Evolutionary conservation across 805 yeast genomes (phyloP), one percentile per base, ranked within the genome.

Genomic region (Zygoascus biomembranicola): DNA sequence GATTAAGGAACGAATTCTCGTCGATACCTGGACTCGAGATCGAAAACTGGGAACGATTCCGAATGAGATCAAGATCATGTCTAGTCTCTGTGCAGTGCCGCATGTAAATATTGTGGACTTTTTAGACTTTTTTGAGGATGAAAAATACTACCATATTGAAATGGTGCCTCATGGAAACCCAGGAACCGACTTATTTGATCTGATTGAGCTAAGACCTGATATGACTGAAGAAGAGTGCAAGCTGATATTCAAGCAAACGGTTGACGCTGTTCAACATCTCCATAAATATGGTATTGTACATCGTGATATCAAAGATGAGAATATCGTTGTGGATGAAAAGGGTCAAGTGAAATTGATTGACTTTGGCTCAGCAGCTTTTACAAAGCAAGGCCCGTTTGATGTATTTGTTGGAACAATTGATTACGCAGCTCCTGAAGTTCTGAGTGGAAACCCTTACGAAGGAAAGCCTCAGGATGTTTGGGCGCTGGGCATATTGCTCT

Each of bases 401-500:
- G 96, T 94, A 5, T 92, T 94, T 70, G 98, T 94, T 1, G 99
- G 99, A 2, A 94, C 99, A 0, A 83, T 94, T 45, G 97, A 94
- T 68, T 94, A 92, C 68, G 98, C 98, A 0, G 95, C 98, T 0
- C 99, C 99, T 0, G 99, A 94, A 68, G 96, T 94, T 0, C 73
- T 94, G 37, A 77, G 83, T 50, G 99, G 98, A 1, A 83, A 82
- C 56, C 85, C 90, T 20, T 94, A 92, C 64, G 89, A 82, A 50
- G 99, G 99, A 20, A 85, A 81, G 66, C 92, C 96, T 2, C 99
- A 94, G 68, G 99, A 94, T 69, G 84, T 90, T 1, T 94, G 99
- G 99, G 96, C 98, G 0, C 75, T 92, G 65, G 99, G 99, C 2
- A 87, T 94, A 20, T 72, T 94, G 54, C 72, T 94, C 20, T 94